Base-by-base conservation (phyloP, 1,139 yeast genomes). In the Yamadazyma siamensis region DNA sequence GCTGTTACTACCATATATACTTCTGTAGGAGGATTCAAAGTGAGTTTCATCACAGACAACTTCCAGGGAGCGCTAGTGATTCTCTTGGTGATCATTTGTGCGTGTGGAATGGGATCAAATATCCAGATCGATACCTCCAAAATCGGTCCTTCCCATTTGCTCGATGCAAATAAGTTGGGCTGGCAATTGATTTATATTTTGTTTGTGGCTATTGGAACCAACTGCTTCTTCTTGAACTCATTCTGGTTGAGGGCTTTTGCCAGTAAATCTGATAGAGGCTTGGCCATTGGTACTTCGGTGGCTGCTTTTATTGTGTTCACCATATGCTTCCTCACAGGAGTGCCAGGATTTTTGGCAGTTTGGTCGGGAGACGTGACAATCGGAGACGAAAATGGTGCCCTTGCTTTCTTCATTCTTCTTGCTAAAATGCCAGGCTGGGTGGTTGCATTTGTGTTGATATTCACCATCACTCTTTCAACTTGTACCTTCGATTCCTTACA, bases 191-290 rank as follows among this genome's bases (percentile, higher is more conserved):
- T 88, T 25, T 89, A 87, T 55, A 88, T 89, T 41, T 65, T 89
- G 39, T 75, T 83, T 8, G 81, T 89, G 26, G 96, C 96, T 17
- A 82, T 89, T 50, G 73, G 87, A 31, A 85, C 96, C 24, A 89
- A 89, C 49, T 96, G 87, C 52, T 78, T 89, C 50, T 88, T 89
- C 56, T 65, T 89, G 72, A 77, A 95, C 21, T 95, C 95, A 0
- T 88, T 88, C 54, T 89, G 97, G 97, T 64, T 89, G 43, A 71
- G 97, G 50, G 84, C 97, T 0, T 89, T 89, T 65, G 95, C 97
- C 4, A 81, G 95, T 11, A 75, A 77, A 40, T 64, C 88, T 8
- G 77, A 87, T 56, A 77, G 68, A 46, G 96, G 88, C 50, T 68
- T 89, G 47, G 59, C 74, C 56, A 73, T 85, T 44, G 94, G 94